Evolutionary conservation across 768 basidiomycete species (phyloP).

Genomic region (Fibroporia radiculosa): DNA sequence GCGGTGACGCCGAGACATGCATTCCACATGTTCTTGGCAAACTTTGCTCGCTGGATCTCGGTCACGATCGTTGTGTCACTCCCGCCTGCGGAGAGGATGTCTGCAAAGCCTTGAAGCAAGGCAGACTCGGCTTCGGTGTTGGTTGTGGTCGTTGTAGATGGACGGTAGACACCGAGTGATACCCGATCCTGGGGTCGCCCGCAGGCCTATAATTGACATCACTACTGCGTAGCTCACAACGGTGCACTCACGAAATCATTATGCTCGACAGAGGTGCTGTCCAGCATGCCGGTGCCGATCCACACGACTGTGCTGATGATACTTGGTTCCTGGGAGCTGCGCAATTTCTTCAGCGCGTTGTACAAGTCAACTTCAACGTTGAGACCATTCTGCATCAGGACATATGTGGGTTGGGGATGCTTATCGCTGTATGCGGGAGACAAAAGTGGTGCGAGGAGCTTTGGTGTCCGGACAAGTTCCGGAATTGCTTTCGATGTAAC

Average conservation of each 20-base stretch:
- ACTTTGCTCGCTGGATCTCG: constrained; percentile 59
- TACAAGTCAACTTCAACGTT: constrained; percentile 64
- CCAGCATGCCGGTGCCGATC: constrained; percentile 43
- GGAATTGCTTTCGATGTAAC: constrained; percentile 67
- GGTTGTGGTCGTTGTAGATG: constrained; percentile 28
- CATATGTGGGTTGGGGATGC: constrained; percentile 48
- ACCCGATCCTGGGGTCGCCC: constrained; percentile 36
- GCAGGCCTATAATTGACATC: neutral
- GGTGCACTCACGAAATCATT: constrained; percentile 37
- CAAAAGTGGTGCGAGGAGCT: constrained; percentile 49
- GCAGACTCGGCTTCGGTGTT: constrained; percentile 37
- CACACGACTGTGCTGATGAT: constrained; percentile 50
- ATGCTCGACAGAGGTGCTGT: constrained; percentile 43
- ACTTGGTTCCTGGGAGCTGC: constrained; percentile 33
- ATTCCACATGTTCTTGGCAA: constrained; percentile 60
- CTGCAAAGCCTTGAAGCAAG: constrained; percentile 37
- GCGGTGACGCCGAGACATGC: constrained; percentile 44
- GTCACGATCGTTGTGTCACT: constrained; percentile 38
- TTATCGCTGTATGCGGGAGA: constrained; percentile 36
- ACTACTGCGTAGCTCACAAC: neutral
- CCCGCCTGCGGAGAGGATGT: constrained; percentile 40
- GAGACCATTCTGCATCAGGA: constrained; percentile 66
- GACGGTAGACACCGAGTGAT: constrained; percentile 47
- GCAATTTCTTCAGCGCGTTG: constrained; percentile 36
- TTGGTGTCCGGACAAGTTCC: constrained; percentile 50